Conservation (phyloP, 2,329 filamentous ascomycete genomes). For the Ascochyta lentis region DNA sequence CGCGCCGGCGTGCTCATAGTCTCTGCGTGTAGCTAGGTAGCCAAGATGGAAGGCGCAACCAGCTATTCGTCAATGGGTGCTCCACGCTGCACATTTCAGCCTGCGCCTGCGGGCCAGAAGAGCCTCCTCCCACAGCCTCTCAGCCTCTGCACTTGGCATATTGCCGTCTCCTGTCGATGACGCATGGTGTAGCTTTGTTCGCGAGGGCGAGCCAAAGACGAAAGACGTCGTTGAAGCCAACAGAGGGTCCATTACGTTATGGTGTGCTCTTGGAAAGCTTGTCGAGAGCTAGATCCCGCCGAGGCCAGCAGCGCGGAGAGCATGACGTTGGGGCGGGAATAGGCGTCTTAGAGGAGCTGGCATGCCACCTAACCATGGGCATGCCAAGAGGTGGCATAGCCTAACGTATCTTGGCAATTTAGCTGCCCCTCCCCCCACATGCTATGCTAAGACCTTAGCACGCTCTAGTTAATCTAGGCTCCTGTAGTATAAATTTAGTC, state of each 20-base stretch:
- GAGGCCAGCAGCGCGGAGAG: constrained; percentile 1
- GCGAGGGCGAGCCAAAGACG: neutral
- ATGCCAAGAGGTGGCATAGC: too few species aligned
- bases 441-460: too few species aligned
- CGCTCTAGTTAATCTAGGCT: too few species aligned
- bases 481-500: too few species aligned
- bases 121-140: constrained; percentile 17
- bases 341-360: neutral
- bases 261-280: constrained; percentile 10
- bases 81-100: neutral
- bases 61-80: neutral
- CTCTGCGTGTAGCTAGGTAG: neutral
- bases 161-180: constrained; percentile 27
- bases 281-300: constrained; percentile 9
- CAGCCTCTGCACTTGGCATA: constrained; percentile 21
- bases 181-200: constrained; percentile 13
- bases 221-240: neutral
- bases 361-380: too few species aligned
- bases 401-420: too few species aligned
- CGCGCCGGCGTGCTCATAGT: constrained; percentile 21
- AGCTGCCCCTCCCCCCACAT: too few species aligned
- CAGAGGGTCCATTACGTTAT: constrained; percentile 15
- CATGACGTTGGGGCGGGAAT: neutral
- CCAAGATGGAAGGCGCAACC: constrained; percentile 9
- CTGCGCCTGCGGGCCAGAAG: constrained; percentile 13